These are phyloP conservation scores for Nicotiana tabacum DNA, from an alignment of 257 asterid species.

Conservation along the genomic window DNA sequence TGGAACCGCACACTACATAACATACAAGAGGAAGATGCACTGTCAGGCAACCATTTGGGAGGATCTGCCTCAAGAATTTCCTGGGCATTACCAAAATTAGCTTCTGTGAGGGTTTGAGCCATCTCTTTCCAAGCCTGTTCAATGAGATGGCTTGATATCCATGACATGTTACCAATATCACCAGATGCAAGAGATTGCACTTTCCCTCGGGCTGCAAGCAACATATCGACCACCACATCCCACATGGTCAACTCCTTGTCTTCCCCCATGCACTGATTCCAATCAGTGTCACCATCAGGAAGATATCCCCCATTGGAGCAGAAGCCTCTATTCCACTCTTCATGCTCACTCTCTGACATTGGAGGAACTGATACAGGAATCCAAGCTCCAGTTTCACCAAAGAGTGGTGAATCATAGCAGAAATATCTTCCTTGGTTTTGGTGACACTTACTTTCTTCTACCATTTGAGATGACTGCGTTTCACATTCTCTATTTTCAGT, in stretches of 20 bases:
- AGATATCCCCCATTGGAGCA: slow-evolving; percentile 69
- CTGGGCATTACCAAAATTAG: slow-evolving; percentile 49
- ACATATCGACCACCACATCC: slow-evolving; percentile 91
- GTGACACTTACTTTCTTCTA: slow-evolving; percentile 15
- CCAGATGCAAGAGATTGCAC: slow-evolving; percentile 61
- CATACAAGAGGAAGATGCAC: slow-evolving; percentile 89
- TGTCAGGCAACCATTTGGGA: slow-evolving; percentile 97
- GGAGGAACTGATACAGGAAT: slow-evolving; percentile 99
- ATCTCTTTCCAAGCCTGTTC: slow-evolving; percentile 97
- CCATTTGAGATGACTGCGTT: slow-evolving; percentile 17
- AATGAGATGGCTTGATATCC: slow-evolving; percentile 62
- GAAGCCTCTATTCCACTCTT: slow-evolving; percentile 75
- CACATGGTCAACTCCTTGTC: slow-evolving; percentile 94
- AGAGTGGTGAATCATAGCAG: slow-evolving; percentile 66
- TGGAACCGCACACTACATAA: slow-evolving; percentile 82
- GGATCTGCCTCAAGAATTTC: slow-evolving; percentile 88
- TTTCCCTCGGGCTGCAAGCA: slow-evolving; percentile 93
- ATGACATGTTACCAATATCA: slow-evolving; percentile 55
- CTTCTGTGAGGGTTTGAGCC: slow-evolving; percentile 88
- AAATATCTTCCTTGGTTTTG: slow-evolving; percentile 57
- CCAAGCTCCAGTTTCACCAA: slow-evolving; percentile 94
- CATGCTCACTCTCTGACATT: slow-evolving; percentile 73
- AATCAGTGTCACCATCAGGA: slow-evolving; percentile 63
- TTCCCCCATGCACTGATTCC: slow-evolving; percentile 54
- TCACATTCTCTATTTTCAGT: slow-evolving; percentile 15